Percentiles rank a stretch among this genome's conserved stretches.
Conservation (phyloP, 345 rosid genomes). For the Combretum micranthum region DNA sequence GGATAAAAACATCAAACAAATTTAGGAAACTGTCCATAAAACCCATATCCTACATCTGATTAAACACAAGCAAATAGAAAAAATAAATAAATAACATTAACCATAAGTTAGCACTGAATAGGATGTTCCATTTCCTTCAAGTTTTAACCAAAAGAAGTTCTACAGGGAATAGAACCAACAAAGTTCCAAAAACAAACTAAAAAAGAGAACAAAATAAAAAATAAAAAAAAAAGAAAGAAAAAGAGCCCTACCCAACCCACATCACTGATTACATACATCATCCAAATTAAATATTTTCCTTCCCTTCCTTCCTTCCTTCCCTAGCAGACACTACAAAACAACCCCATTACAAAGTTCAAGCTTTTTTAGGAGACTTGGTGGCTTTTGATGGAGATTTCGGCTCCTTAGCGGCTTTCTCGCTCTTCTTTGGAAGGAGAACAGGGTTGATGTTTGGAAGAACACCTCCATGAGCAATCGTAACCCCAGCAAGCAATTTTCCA, state of each 20-base stretch:
- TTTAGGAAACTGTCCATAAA: no score
- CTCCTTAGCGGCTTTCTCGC: constrained; percentile 37
- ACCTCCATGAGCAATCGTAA: constrained; percentile 79
- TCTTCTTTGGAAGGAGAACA: constrained; percentile 54
- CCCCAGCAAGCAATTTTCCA: constrained; percentile 58
- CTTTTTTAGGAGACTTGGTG: constrained; percentile 66
- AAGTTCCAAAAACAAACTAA: neutral
- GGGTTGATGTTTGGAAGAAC: constrained; percentile 72
- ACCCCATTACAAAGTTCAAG: constrained; percentile 10
- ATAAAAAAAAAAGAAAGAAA: no score
- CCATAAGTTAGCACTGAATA: no score
- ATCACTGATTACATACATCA: no score
- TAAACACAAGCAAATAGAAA: no score
- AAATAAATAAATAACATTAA: no score
- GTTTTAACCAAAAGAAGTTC: constrained; percentile 3
- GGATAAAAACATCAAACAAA: no score
- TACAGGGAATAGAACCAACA: constrained; percentile 2
- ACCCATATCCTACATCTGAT: no score
- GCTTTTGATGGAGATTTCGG: constrained; percentile 62
- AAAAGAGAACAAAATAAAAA: no score
- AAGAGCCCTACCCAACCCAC: no score
- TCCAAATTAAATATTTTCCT: no score
- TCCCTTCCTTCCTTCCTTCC: no score
- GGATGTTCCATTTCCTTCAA: neutral
- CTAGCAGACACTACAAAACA: neutral